Conservation (phyloP, 768 basidiomycete genomes). For the Lactarius trivialis region DNA sequence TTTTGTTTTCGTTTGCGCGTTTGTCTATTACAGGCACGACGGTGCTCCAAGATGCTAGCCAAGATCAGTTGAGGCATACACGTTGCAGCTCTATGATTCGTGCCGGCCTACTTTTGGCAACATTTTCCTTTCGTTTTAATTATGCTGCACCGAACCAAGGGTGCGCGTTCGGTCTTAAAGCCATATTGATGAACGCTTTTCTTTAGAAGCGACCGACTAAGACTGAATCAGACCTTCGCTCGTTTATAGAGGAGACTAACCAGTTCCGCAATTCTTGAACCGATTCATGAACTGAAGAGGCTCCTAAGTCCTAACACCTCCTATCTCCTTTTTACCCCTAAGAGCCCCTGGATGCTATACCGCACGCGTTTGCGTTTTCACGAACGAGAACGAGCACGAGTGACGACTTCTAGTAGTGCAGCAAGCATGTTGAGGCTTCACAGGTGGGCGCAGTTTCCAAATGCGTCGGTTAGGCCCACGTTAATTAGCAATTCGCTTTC, state of each 20-base stretch:
- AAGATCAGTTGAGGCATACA: background rate
- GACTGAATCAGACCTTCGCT: background rate
- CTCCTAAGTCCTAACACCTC: too few species aligned
- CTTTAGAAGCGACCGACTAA: background rate
- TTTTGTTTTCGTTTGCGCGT: background rate
- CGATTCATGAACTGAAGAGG: background rate
- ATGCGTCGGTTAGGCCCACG: background rate
- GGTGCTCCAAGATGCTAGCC: background rate
- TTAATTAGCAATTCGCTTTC: background rate
- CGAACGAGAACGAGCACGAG: background rate
- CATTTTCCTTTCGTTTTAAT: background rate
- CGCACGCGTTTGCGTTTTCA: background rate
- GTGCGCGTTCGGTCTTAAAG: background rate
- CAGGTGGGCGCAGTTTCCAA: background rate
- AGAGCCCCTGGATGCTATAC: background rate
- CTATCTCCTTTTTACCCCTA: background rate
- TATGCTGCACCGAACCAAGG: background rate
- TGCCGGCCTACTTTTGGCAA: background rate
- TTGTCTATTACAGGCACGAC: background rate
- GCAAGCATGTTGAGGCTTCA: background rate
- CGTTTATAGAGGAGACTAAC: background rate
- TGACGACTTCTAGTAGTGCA: background rate
- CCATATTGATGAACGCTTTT: constrained; percentile 3
- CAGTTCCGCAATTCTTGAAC: background rate
- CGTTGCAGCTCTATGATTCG: background rate